Evolutionary conservation across 192 early-diverging fungal species (phyloP).

Genomic region (Paraglomus brasilianum): DNA sequence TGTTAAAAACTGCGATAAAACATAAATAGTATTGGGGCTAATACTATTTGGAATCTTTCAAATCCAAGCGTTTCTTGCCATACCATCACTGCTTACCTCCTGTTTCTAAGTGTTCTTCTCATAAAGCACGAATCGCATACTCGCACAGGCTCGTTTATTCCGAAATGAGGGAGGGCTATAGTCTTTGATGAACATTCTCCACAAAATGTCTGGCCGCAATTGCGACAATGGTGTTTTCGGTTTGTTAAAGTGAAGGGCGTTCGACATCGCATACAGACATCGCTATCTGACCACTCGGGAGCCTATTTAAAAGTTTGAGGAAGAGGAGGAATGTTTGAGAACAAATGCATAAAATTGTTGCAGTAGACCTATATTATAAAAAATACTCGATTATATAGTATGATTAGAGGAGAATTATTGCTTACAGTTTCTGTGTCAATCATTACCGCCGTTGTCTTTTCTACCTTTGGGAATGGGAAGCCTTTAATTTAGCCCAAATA

Average conservation of each 20-base stretch:
- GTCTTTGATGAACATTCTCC: slow-evolving; percentile 89
- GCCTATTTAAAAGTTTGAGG: slow-evolving; percentile 50
- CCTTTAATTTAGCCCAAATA: slow-evolving; percentile 26
- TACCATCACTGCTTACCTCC: slow-evolving; percentile 23
- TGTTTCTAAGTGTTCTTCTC: slow-evolving; percentile 51
- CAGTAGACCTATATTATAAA: not conserved
- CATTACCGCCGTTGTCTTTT: slow-evolving; percentile 60
- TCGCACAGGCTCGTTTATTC: slow-evolving; percentile 85
- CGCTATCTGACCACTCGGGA: slow-evolving; percentile 95
- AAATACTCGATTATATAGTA: not conserved
- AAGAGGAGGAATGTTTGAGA: slow-evolving; percentile 1
- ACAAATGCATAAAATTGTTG: slow-evolving; percentile 5
- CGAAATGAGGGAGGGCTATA: slow-evolving; percentile 79
- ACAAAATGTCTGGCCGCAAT: slow-evolving; percentile 94
- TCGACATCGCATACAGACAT: slow-evolving; percentile 92
- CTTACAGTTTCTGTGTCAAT: slow-evolving; percentile 85
- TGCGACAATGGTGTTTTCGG: slow-evolving; percentile 98
- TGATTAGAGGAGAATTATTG: slow-evolving; percentile 3
- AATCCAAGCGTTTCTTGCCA: slow-evolving; percentile 27
- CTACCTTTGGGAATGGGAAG: slow-evolving; percentile 70
- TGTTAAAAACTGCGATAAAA: slow-evolving; percentile 8
- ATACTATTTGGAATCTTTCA: slow-evolving; percentile 44
- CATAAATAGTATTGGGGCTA: too few relatives aligned
- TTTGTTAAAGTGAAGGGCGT: slow-evolving; percentile 91
- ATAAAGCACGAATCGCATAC: slow-evolving; percentile 94